Evolutionary conservation across 495 filamentous ascomycete species (phyloP), one percentile per base, ranked within the genome.

Genomic region (Xylaria curta): DNA sequence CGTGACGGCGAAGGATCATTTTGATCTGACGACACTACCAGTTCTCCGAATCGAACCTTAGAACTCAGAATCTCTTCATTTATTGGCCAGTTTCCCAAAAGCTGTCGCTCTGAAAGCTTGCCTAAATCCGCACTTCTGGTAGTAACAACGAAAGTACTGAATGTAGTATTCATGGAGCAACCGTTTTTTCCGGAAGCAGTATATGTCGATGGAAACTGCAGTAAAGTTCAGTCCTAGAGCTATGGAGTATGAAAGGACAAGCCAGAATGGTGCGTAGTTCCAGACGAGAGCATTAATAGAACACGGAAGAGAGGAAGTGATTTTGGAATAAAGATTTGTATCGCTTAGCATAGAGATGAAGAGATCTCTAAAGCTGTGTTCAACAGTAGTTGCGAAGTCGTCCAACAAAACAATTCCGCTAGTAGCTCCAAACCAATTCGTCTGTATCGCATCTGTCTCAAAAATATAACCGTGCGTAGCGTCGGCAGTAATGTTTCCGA

Each of bases 221-320:
- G 47, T 49, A 31, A 66, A 2, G 13, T 26, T 66, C 38, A 66
- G 15, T 49, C 44, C 40, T 21, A 67, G 19, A 38, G 64, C 64
- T 5, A 67, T 0, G n/a, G 44, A 51, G 62, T 66, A 67, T 28
- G 64, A 67, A 21, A 67, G 42, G 28, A 51, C 42, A 24, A 67
- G 64, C 64, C 64, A 67, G 28, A 67, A 67, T 19, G 64, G 64
- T 40, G 17, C 9, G 64, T 67, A 67, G 24, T 51, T 54, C 64
- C 64, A 67, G 26, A 67, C 64, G 9, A 67, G 64, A 53, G 38
- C 51, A 17, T 15, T 24, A 28, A 67, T 6, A 38, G 46, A 67
- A 28, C 64, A 67, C 7, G 64, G 13, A 33, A 67, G 15, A 12
- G 42, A 51, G n/a, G 62, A 65, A 21, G 19, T 10, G 8, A 44